These are phyloP conservation scores for Claviceps arundinis DNA, from an alignment of 2,329 filamentous ascomycete species.

Conservation along the genomic window DNA sequence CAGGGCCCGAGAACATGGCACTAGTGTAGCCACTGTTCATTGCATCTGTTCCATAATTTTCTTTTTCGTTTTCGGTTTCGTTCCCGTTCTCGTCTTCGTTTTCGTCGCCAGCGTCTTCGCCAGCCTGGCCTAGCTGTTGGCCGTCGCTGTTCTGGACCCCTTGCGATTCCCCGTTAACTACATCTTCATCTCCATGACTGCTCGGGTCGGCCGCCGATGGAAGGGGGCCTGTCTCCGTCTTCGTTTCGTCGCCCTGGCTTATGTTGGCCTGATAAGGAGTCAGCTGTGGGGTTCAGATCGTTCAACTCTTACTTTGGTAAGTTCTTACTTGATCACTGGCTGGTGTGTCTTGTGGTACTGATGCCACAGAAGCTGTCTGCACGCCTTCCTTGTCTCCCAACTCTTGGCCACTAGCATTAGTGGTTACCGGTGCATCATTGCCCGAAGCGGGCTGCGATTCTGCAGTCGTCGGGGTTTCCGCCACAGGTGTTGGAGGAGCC, in stretches of 20 bases:
- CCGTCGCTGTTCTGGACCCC: neutral
- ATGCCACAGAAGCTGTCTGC: neutral
- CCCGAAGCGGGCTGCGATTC: neutral
- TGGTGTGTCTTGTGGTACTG: neutral
- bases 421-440: neutral
- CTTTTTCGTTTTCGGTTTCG: constrained; percentile 16
- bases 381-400: neutral
- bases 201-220: neutral
- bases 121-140: constrained; percentile 5
- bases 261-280: neutral
- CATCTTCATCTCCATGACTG: constrained; percentile 2
- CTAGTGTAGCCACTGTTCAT: constrained; percentile 35
- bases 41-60: constrained; percentile 22
- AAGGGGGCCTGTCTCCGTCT: neutral
- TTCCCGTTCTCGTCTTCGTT: constrained; percentile 15
- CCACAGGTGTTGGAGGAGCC: constrained; percentile 29
- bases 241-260: neutral
- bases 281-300: neutral
- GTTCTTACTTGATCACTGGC: constrained; percentile 2
- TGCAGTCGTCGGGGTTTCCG: constrained; percentile 20
- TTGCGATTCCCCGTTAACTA: neutral
- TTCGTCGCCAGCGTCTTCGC: constrained; percentile 11
- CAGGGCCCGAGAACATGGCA: constrained; percentile 47
- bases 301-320: neutral
- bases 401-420: neutral